A percentile compares a stretch with the other conserved stretches of the same genome.
These are phyloP conservation scores for Kockovaella imperatae DNA, from an alignment of 768 basidiomycete species.

Conservation along the genomic window DNA sequence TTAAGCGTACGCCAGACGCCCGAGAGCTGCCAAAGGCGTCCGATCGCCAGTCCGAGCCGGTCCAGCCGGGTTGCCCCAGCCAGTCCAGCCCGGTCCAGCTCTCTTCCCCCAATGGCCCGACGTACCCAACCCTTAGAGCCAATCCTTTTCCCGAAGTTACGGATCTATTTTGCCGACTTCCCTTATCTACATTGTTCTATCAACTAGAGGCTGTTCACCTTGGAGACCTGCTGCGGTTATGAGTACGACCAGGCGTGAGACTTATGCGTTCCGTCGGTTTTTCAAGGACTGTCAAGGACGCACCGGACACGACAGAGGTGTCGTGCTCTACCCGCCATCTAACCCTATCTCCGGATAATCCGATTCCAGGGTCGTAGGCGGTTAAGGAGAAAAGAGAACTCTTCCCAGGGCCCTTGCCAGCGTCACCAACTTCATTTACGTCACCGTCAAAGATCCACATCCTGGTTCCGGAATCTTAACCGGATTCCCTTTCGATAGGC, in stretches of 20 bases:
- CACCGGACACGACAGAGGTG: slow-evolving; percentile 66
- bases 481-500: slow-evolving; percentile 70
- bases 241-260: slow-evolving; percentile 66
- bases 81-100: slow-evolving; percentile 62
- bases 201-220: slow-evolving; percentile 75
- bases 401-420: slow-evolving; percentile 66
- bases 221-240: slow-evolving; percentile 69
- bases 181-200: slow-evolving; percentile 74
- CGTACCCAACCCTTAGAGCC: slow-evolving; percentile 71
- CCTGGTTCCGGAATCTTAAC: slow-evolving; percentile 71
- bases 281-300: slow-evolving; percentile 70
- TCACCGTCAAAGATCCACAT: slow-evolving; percentile 55
- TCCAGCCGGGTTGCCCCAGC: slow-evolving; percentile 55
- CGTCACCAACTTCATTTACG: slow-evolving; percentile 58
- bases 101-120: slow-evolving; percentile 68
- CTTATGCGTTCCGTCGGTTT: slow-evolving; percentile 66
- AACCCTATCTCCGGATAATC: slow-evolving; percentile 68
- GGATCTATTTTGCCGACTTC: slow-evolving; percentile 73
- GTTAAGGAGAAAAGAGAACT: slow-evolving; percentile 74
- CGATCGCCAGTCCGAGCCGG: slow-evolving; percentile 48
- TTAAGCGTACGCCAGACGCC: slow-evolving; percentile 60
- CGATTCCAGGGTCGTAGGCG: slow-evolving; percentile 64
- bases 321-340: slow-evolving; percentile 63
- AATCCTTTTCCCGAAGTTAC: slow-evolving; percentile 61
- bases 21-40: slow-evolving; percentile 54